Conservation (phyloP, 129 eudicot genomes). For the Glebionis coronaria region DNA sequence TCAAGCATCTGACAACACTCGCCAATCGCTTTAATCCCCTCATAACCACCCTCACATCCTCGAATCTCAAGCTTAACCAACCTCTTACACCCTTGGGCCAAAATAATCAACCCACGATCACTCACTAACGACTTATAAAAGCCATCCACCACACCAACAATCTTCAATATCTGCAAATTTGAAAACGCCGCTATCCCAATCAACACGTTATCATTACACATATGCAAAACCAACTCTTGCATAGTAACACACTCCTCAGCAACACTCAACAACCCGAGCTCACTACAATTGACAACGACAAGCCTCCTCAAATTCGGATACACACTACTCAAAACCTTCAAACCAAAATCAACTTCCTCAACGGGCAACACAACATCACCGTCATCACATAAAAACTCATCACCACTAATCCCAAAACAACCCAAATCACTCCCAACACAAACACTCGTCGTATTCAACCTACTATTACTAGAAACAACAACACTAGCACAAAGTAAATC, state of each 20-base stretch:
- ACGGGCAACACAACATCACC: slow-evolving; percentile 33
- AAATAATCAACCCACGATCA: slow-evolving; percentile 78
- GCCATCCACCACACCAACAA: slow-evolving; percentile 59
- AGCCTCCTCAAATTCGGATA: slow-evolving; percentile 65
- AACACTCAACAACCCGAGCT: slow-evolving; percentile 61
- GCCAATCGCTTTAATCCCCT: slow-evolving; percentile 77
- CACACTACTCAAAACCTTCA: slow-evolving; percentile 55
- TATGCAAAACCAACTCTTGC: slow-evolving; percentile 67
- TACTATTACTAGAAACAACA: slow-evolving; percentile 33
- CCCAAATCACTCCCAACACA: slow-evolving; percentile 35
- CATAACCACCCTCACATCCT: slow-evolving; percentile 83
- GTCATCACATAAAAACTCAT: slow-evolving; percentile 15
- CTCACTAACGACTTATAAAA: slow-evolving; percentile 54
- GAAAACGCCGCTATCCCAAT: slow-evolving; percentile 59
- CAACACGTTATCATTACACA: slow-evolving; percentile 55
- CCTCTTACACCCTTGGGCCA: slow-evolving; percentile 83
- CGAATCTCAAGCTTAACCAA: slow-evolving; percentile 73
- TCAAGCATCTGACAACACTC: slow-evolving; percentile 84
- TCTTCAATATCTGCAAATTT: slow-evolving; percentile 55
- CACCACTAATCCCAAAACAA: slow-evolving; percentile 35
- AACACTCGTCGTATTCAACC: too few relatives aligned
- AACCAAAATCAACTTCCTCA: slow-evolving; percentile 59
- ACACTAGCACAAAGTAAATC: slow-evolving; percentile 50
- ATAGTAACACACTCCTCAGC: slow-evolving; percentile 61
- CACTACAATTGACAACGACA: slow-evolving; percentile 58